A percentile compares a stretch with the other conserved stretches of the same genome.
These are phyloP conservation scores for Powellomyces hirtus DNA, from an alignment of 192 early-diverging fungal genomes.

Conservation along the genomic window DNA sequence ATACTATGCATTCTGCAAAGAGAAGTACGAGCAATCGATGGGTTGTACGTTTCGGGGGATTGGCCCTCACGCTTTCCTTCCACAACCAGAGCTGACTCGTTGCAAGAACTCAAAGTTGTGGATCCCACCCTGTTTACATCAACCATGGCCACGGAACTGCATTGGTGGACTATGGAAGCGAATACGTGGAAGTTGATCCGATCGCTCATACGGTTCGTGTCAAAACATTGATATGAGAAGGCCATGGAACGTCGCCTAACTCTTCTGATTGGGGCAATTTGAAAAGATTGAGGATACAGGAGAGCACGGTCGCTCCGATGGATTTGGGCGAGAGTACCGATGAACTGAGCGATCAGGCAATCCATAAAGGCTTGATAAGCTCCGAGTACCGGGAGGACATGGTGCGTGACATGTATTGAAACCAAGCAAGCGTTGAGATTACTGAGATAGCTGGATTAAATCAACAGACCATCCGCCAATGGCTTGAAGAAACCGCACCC, in stretches of 20 bases:
- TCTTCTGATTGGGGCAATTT: neutral
- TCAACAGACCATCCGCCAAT: constrained; percentile 36
- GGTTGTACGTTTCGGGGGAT: too few relatives aligned
- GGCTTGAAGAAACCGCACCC: constrained; percentile 44
- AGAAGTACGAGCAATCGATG: too few relatives aligned
- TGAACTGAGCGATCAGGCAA: constrained; percentile 3
- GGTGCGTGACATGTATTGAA: neutral
- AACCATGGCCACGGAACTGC: constrained; percentile 6
- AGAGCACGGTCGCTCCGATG: neutral
- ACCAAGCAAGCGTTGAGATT: neutral
- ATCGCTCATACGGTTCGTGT: constrained; percentile 5
- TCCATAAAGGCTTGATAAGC: neutral
- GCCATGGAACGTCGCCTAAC: neutral
- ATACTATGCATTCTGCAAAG: neutral
- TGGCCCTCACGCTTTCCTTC: neutral
- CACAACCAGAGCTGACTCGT: neutral
- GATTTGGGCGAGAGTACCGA: neutral
- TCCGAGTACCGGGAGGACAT: neutral
- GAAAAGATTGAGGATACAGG: neutral
- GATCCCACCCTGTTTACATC: neutral
- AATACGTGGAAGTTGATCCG: constrained; percentile 21
- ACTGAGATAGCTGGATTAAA: neutral
- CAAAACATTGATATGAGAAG: neutral
- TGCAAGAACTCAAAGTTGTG: neutral
- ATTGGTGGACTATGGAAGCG: constrained; percentile 26